Conservation (phyloP, 2,329 filamentous ascomycete genomes). For the Epichloe glyceriae region DNA sequence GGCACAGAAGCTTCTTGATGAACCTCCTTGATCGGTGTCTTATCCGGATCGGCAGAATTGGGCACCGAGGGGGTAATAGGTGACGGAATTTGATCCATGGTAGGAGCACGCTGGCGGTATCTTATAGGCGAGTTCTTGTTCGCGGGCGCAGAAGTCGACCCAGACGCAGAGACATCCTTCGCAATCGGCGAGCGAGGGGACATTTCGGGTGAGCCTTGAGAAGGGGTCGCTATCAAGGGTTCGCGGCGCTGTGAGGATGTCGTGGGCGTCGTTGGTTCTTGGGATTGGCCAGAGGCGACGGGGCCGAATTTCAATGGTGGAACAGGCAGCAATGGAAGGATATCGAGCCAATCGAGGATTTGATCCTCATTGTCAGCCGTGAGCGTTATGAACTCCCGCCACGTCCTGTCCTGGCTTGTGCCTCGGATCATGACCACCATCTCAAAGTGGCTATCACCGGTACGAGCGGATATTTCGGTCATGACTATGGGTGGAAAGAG, state of each 20-base stretch:
- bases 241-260: conserved; percentile 20
- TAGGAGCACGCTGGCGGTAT: conserved; percentile 13
- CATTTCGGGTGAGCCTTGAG: conserved; percentile 13
- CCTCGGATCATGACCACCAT: conserved; percentile 83
- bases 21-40: conserved; percentile 13
- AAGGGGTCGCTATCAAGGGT: conserved; percentile 6
- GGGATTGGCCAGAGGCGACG: conserved; percentile 20
- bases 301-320: conserved; percentile 26
- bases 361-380: conserved; percentile 64
- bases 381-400: conserved; percentile 76
- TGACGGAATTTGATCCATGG: neutral
- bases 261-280: conserved; percentile 10
- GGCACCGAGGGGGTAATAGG: neutral
- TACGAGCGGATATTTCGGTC: conserved; percentile 63
- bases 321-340: conserved; percentile 46
- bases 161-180: conserved; percentile 6
- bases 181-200: conserved; percentile 11
- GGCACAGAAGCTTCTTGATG: conserved; percentile 9
- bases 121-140: conserved; percentile 13
- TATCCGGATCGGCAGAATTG: neutral
- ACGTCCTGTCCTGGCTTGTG: conserved; percentile 48
- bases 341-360: conserved; percentile 73
- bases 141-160: conserved; percentile 10
- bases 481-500: conserved; percentile 80
- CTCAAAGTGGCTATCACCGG: conserved; percentile 55